Evolutionary conservation across 2,329 filamentous ascomycete species (phyloP), one percentile per base, ranked within the genome.

Genomic region (Pestalotiopsis sp.): DNA sequence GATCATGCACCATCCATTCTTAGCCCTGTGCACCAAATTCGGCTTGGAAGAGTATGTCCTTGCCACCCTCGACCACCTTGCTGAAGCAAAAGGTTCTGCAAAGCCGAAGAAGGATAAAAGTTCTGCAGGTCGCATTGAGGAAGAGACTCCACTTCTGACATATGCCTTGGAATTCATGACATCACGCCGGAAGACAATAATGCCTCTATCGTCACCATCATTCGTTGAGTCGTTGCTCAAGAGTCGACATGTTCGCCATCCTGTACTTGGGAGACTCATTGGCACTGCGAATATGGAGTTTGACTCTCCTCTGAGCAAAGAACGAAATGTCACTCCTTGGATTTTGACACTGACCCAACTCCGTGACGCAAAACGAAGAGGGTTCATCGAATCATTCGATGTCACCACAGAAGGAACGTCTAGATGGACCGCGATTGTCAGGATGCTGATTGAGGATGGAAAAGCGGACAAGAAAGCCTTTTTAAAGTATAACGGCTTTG

Each of bases 161-260:
- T 78, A 79, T 41, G 78, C 79, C 1, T 75, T 74, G 1, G 79
- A 81, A 52, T 79, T 78, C 27, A 72, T 79, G 20, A 79, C 77
- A 67, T 78, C 78, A 0, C 74, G 78, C 11, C 75, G 76, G 57
- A 77, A 76, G 59, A 78, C 78, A 4, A 78, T 81, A 39, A 80
- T 75, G 64, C 79, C 79, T 0, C 71, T 77, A 2, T 80, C 79
- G 0, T 72, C 75, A 36, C 76, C 76, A 3, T 55, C 55, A 0
- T 72, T 81, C 2, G 71, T 81, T 20, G 55, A 61, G 7, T 71
- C 71, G 36, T 72, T 80, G 4, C 69, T 79, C 6, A 38, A n/a
- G 1, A 66, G 68, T 55, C 58, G 69, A 1, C 71, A 72, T 12
- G 38, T 1, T 66, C 66, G 52, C 74, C 38, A 67, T 23, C 65